Conservation (phyloP, 164 flowering plant species). For the Buxus sempervirens region DNA sequence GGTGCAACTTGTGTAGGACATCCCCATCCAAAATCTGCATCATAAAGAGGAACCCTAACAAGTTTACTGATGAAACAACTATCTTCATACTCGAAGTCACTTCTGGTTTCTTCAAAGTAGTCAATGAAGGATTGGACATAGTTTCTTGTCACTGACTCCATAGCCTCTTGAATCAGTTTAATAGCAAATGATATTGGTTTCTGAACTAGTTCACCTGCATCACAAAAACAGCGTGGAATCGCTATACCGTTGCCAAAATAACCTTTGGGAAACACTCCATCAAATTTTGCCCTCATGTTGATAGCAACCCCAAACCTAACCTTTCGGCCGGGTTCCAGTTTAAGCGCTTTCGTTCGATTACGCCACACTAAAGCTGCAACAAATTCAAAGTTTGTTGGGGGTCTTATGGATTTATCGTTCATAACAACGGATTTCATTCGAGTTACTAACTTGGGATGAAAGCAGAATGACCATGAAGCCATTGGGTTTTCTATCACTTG, state of each 20-base stretch:
- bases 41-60: neutral
- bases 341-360: neutral
- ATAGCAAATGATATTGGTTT: neutral
- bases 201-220: neutral
- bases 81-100: neutral
- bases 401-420: neutral
- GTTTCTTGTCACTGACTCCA: neutral
- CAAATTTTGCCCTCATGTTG: neutral
- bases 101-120: neutral
- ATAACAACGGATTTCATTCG: neutral
- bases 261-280: too few species aligned
- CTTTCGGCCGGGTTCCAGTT: neutral
- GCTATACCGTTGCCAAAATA: too few species aligned
- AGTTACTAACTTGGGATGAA: neutral
- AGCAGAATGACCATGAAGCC: neutral
- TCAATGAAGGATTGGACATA: neutral
- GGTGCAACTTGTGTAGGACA: neutral
- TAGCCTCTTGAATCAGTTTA: neutral
- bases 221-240: neutral
- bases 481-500: neutral
- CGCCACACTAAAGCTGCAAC: neutral
- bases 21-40: slow-evolving; percentile 2
- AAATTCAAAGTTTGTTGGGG: neutral
- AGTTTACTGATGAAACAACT: neutral
- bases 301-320: neutral